Base-by-base conservation (phyloP, 106 monocot genomes). In the Apostasia shenzhenica region DNA sequence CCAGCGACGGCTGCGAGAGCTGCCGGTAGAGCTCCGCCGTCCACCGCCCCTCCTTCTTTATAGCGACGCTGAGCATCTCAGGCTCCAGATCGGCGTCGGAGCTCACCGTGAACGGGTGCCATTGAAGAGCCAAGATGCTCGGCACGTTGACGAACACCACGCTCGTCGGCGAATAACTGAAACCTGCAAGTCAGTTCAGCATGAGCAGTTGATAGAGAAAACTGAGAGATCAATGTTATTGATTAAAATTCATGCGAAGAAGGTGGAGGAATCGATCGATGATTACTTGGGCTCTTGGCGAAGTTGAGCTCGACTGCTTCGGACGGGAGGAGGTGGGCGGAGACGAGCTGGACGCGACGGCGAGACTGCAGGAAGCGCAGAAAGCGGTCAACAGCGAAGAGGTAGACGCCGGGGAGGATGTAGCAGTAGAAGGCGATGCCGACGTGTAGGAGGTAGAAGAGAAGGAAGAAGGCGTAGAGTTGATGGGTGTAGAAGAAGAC, bases 401-500 rank as follows among this genome's bases (percentile, higher is more conserved):
- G 86, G 73, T 74, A 95, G 47, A 95, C 49, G 2, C 95, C 91
- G 0, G 91, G 91, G 14, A 94, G 91, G 54, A 80, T 67, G 4
- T 42, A 43, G 63, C 59, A 70, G 70, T 83, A 80, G 85, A 71
- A 77, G 45, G 57, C 2, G 67, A 94, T 73, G 3, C 94, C 83
- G 1, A 91, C 70, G 50, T 91, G 90, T 3, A 88, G 59, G 45
- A 78, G 56, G 58, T 49, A 91, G 79, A 94, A 91, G 72, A 94
- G 13, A 44, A 94, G 63, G 80, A 94, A 94, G 14, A 83, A 48
- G 44, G 74, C 6, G 75, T 94, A 94, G 57, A 94, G 77, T 1
- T 91, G 81, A 59, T 94, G 94, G n/a, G 77, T 68, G 85, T 91
- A 91, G 82, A 83, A 94, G 81, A 94, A 94, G 63, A 94, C 59